Base-by-base conservation (phyloP, 1,139 yeast species). In the Yamadazyma sp. region DNA sequence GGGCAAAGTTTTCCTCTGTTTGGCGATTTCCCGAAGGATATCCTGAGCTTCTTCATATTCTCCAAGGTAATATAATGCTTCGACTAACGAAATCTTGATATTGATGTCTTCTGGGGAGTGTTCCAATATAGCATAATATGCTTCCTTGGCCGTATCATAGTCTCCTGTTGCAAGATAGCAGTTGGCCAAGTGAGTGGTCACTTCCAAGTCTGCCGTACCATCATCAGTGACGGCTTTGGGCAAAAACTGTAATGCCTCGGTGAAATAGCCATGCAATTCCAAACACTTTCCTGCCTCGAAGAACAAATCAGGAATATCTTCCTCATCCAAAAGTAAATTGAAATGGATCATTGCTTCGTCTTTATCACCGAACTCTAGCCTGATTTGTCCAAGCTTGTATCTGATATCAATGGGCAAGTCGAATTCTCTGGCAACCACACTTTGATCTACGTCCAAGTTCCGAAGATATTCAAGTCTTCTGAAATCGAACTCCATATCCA, bases 391-490 rank as follows among this genome's bases (percentile, higher is more conserved):
- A 17, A 92, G 58, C 56, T 92, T 86, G 25, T 81, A 82, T 40
- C 97, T 64, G 25, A 94, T 85, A 65, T 90, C 98, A 39, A 90
- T 80, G 0, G 97, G 97, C 22, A 92, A 61, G 8, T 70, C 61
- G 39, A 45, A 58, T 4, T 70, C 62, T 40, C 74, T 72, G 1
- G 59, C 50, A 21, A 12, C 35, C 6, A 32, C 30, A 2, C 57
- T 4, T 41, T 36, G 7, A 39, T 34, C 39, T 41, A 18, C 22
- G 46, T 34, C 6, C 28, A 25, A n/a, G 4, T 25, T n/a, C 15
- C 28, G 5, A 3, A 66, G 36, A 3, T 55, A 46, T 18, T 68
- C 70, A 23, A 76, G 64, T 44, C 95, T 67, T 52, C 90, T 71
- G 31, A 48, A 45, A 56, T 85, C 94, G 59, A 83, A 92, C 58